Evolutionary conservation across 148 eudicot species (phyloP), one percentile per base, ranked within the genome.

Genomic region (Camellia sinensis): DNA sequence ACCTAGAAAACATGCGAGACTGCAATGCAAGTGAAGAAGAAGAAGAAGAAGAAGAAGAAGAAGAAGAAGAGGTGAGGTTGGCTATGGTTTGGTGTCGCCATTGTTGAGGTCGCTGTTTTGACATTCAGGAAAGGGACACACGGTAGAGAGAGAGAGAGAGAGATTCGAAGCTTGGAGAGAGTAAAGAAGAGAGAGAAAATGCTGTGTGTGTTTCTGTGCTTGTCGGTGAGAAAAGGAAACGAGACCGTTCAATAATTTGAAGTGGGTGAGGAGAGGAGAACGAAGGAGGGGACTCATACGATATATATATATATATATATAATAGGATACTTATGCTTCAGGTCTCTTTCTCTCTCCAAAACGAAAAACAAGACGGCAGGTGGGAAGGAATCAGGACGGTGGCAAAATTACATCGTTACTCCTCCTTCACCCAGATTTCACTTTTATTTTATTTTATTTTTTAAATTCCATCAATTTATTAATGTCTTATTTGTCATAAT

Each of bases 161-260:
- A 88, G 87, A 87, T 81, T 85, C 87, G 84, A 83, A 87, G 86
- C 86, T 87, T 85, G 81, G 69, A 81, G 81, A 76, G 67, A 83
- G 71, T 46, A 22, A 45, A 45, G 74, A 52, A 48, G 86, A 74
- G 87, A 68, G 89, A 77, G 83, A 73, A 69, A 63, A 67, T 81
- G 80, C 37, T 65, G 53, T 73, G 78, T 85, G 14, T 66, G 46
- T 63, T 45, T 45, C 29, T 46, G 46, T 10, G 19, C 56, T 57
- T 70, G 90, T 88, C 89, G 92, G 92, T 82, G 85, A 86, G 70
- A 81, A 53, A 74, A 54, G 71, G 52, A 61, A 67, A 73, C 17
- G 7, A 8, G 37, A 29, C 37, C 37, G 37, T 29, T 29, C 37
- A 29, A 29, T 29, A 29, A 29, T 29, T 29, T 29, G 37, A 29